Evolutionary conservation across 2,329 filamentous ascomycete genomes (phyloP).

Genomic region (Huntiella moniliformis): DNA sequence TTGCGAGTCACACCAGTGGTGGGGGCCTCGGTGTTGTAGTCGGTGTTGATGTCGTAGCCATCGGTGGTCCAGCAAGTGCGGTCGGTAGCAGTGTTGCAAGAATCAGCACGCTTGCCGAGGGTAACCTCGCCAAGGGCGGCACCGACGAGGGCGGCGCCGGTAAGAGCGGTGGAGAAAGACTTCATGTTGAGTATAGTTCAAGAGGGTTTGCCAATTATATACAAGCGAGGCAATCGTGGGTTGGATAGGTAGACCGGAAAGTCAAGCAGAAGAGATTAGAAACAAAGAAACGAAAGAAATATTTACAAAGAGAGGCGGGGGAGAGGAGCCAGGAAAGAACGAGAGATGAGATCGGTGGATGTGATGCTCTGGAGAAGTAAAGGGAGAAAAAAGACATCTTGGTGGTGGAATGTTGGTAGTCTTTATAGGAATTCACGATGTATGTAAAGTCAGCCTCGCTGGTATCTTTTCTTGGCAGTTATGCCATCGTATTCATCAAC

Average conservation of each 20-base stretch:
- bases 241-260: background rate
- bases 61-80: constrained; percentile 14
- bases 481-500: no score
- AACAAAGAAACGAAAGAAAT: background rate
- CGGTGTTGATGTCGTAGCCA: constrained; percentile 18
- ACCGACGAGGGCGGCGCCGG: constrained; percentile 6
- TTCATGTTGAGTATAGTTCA: constrained; percentile 10
- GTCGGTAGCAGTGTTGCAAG: constrained; percentile 15
- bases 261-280: background rate
- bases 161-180: constrained; percentile 4
- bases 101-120: constrained; percentile 8
- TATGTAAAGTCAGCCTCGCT: no score
- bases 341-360: constrained; percentile 6
- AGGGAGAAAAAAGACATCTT: constrained; percentile 1
- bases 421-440: constrained; percentile 8
- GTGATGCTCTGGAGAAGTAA: constrained; percentile 7
- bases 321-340: constrained; percentile 10
- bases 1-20: constrained; percentile 15
- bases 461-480: no score
- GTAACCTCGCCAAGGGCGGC: no score
- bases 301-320: background rate
- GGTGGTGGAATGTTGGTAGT: constrained; percentile 1
- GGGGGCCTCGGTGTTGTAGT: constrained; percentile 18
- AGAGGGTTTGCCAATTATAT: background rate
- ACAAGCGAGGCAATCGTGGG: no score